These are phyloP conservation scores for Apium graveolens DNA, from an alignment of 129 eudicot species.

Conservation along the genomic window DNA sequence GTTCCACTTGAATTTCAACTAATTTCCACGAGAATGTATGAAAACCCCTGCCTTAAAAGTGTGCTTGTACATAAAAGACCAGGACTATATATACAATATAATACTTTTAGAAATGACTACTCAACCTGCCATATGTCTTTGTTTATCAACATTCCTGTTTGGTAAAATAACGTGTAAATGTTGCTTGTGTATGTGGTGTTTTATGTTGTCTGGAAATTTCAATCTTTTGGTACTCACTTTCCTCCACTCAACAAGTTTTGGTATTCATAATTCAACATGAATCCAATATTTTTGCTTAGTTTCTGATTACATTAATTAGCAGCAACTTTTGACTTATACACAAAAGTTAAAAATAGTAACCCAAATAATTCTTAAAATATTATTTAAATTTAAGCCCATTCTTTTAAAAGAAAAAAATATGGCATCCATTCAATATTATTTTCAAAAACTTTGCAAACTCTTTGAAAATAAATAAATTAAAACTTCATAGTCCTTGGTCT, in stretches of 20 bases:
- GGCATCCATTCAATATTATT: not conserved
- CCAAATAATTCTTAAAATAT: not conserved
- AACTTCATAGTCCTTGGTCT: not conserved
- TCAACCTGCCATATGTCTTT: not conserved
- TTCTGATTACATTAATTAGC: not conserved
- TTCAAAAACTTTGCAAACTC: not conserved
- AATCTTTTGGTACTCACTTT: not conserved
- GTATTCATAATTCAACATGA: not conserved
- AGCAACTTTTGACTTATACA: not conserved
- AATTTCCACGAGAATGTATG: too few species aligned
- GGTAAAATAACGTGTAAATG: not conserved
- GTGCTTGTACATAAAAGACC: too few species aligned
- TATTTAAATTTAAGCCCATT: too few species aligned
- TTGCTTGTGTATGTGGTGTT: not conserved
- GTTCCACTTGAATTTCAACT: too few species aligned
- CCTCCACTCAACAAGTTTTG: slow-evolving; percentile 1
- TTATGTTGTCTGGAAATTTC: not conserved
- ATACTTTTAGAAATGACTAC: not conserved
- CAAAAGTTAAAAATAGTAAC: not conserved
- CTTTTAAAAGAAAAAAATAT: too few species aligned
- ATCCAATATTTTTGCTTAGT: not conserved
- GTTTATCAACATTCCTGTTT: not conserved
- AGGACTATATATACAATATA: too few species aligned
- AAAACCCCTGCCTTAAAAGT: too few species aligned
- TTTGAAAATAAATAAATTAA: too few species aligned